Conservation (phyloP, 129 eudicot genomes). For the Chrysanthemum lavandulifolium region DNA sequence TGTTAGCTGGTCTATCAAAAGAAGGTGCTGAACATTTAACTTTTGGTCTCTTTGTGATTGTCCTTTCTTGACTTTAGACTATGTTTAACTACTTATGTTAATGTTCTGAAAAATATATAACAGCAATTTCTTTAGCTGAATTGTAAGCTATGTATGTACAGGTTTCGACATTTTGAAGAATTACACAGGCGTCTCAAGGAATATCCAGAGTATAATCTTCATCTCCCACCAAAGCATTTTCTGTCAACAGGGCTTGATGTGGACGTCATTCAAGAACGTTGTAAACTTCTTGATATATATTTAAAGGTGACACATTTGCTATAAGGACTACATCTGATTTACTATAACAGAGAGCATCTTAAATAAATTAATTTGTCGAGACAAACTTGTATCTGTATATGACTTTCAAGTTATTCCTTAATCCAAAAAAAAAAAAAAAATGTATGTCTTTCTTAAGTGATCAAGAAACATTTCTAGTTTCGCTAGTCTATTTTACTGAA, state of each 20-base stretch:
- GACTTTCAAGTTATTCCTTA: not conserved
- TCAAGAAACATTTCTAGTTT: too few species aligned
- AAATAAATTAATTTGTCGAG: not conserved
- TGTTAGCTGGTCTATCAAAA: constrained; percentile 93
- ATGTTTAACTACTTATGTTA: constrained; percentile 9
- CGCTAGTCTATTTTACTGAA: too few species aligned
- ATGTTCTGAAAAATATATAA: not conserved
- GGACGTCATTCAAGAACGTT: constrained; percentile 85
- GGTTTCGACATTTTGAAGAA: constrained; percentile 97
- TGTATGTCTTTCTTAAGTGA: too few species aligned
- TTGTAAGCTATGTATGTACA: constrained; percentile 33
- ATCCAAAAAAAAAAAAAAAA: too few species aligned
- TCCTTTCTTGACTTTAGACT: not conserved
- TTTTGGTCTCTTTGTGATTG: not conserved
- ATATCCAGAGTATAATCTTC: constrained; percentile 86
- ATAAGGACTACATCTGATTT: not conserved
- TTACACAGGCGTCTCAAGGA: constrained; percentile 94
- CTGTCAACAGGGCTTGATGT: constrained; percentile 91
- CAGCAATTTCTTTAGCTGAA: not conserved
- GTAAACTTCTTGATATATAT: constrained; percentile 82
- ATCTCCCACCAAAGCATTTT: constrained; percentile 98
- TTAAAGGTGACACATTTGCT: constrained; percentile 58
- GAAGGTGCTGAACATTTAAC: constrained; percentile 56
- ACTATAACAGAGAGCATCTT: constrained; percentile 4
- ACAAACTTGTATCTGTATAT: not conserved